phyloP scores from a whole-genome alignment of 495 filamentous ascomycete species.

The Aspergillus homomorphus region DNA sequence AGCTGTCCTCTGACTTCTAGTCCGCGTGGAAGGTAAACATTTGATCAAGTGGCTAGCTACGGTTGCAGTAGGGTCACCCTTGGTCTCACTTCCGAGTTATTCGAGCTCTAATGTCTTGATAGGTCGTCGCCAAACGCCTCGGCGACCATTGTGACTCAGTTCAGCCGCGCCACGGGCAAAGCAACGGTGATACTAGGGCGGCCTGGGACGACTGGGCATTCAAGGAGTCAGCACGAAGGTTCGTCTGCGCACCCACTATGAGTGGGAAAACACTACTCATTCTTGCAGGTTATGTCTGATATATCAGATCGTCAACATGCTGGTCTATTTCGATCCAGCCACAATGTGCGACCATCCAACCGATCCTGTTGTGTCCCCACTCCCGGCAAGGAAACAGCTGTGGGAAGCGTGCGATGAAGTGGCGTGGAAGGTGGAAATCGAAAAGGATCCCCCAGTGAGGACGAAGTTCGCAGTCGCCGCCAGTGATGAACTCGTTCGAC shows the following conservation, averaged over 20 bases:
- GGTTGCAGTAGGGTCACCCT: no score
- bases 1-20: no score
- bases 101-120: no score
- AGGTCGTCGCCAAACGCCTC: no score
- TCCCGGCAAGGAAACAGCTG: constrained; percentile 46
- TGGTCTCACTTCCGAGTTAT: no score
- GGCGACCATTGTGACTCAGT: no score
- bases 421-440: constrained; percentile 32
- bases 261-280: constrained; percentile 28
- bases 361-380: constrained; percentile 40
- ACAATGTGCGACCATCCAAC: constrained; percentile 35
- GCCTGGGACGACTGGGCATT: constrained; percentile 50
- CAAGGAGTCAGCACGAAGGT: constrained; percentile 29
- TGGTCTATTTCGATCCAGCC: constrained; percentile 45
- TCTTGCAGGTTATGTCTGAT: constrained; percentile 36
- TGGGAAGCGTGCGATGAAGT: constrained; percentile 44
- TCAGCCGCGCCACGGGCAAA: no score
- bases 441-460: constrained; percentile 21
- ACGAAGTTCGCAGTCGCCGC: constrained; percentile 34
- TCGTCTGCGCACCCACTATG: not conserved
- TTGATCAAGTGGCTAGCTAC: no score
- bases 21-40: no score
- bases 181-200: no score
- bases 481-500: constrained; percentile 36
- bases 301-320: constrained; percentile 42